Base-by-base conservation (phyloP, 2,329 filamentous ascomycete genomes). In the Penicillium corylophilum region DNA sequence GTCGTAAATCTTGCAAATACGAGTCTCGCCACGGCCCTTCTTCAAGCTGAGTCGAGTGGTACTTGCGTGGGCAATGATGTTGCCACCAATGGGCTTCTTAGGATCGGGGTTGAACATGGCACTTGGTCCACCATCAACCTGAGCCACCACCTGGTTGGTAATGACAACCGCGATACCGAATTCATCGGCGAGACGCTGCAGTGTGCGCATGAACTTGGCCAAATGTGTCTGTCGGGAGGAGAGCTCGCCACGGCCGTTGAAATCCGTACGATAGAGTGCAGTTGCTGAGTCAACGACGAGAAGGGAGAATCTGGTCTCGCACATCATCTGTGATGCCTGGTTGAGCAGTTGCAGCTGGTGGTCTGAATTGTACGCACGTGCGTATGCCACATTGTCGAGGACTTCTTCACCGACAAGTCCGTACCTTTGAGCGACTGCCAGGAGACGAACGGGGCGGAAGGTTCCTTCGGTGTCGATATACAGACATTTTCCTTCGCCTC, bases 101-200 rank as follows among this genome's bases (percentile, higher is more conserved):
- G 94, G 94, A 67, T 99, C 95, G 0, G 95, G 94, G 63, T 99
- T 99, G 79, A 96, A 99, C 94, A 99, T 99, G 55, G 93, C 86
- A 67, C 88, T 93, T 26, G 93, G 92, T 3, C 94, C 94, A 57
- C 94, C 94, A 68, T 99, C 94, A 8, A 99, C 94, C 72, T 99
- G 95, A 9, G 94, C 94, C 36, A 99, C 95, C 26, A 99, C 94
- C 72, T 99, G 94, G 69, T 99, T 99, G 39, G 94, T 97, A 66
- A 99, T 99, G 63, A 99, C 90, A 7, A 99, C 94, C 0, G 94
- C 94, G 63, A 99, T 96, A 52, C 94, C 94, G 69, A 99, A 99
- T 72, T 86, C 84, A 61, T 86, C 84, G 13, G 83, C 84, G 13
- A 79, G 66, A 20, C 75, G 71, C 55, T 77, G 75, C 41, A 79